Percentiles rank a stretch among this genome's conserved stretches.
phyloP scores from a whole-genome alignment of 78 protist genomes.

The Chrysochromulina parva region DNA sequence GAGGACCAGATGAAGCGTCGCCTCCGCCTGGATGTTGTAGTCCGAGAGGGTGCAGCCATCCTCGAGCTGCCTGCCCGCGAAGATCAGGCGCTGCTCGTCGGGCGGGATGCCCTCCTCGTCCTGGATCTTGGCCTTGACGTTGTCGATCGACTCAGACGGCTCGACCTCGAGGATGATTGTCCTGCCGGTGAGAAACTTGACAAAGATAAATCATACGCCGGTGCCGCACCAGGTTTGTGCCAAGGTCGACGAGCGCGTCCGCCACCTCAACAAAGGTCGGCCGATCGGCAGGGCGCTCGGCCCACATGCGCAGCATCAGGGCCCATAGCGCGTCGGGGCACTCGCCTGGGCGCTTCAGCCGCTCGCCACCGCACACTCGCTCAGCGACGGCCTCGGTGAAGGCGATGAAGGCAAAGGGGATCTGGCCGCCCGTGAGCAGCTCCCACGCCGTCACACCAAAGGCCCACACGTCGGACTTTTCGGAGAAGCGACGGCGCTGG shows the following conservation, averaged over 20 bases:
- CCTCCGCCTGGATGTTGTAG: no score
- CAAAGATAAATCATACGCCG: no score
- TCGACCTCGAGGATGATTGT: no score
- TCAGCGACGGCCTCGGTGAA: background rate
- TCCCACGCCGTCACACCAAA: slow-evolving; percentile 46
- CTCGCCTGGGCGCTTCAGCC: background rate
- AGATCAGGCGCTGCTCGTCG: no score
- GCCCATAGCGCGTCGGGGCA: background rate
- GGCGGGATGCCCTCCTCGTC: no score
- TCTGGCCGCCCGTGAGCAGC: slow-evolving; percentile 1
- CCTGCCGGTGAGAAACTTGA: no score
- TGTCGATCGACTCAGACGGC: no score
- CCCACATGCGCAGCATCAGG: background rate
- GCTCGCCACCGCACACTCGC: background rate
- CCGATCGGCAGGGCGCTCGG: background rate
- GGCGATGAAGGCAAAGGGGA: background rate
- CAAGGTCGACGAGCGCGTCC: background rate
- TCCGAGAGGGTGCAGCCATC: no score
- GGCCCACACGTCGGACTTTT: slow-evolving; percentile 43
- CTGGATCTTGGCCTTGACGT: no score
- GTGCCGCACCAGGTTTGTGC: no score
- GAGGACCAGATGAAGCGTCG: no score
- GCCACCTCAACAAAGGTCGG: background rate
- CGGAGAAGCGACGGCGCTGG: slow-evolving; percentile 24
- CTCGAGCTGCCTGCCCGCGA: no score